Percentiles rank a stretch among this genome's conserved stretches.
phyloP scores from a whole-genome alignment of 2,329 filamentous ascomycete genomes.

The Colletotrichum sp. region DNA sequence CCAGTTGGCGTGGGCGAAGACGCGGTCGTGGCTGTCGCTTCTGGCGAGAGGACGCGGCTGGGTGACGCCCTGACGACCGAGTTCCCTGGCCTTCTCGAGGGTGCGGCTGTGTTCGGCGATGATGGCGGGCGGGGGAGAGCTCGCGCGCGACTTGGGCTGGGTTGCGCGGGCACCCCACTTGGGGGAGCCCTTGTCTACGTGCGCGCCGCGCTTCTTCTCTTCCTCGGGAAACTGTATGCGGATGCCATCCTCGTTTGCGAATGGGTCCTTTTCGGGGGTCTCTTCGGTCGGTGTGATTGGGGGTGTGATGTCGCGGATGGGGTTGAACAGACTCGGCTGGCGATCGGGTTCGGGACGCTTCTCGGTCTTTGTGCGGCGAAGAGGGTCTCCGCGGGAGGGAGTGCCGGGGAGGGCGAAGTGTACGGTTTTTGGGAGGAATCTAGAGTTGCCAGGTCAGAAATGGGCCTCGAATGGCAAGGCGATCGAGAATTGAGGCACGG shows the following conservation, averaged over 20 bases:
- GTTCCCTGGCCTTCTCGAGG: constrained; percentile 61
- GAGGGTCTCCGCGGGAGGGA: constrained; percentile 40
- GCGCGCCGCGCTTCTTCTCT: constrained; percentile 60
- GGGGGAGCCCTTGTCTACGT: constrained; percentile 76
- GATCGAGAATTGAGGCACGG: neutral
- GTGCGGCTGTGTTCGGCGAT: constrained; percentile 72
- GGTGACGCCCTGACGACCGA: constrained; percentile 61
- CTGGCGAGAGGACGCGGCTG: constrained; percentile 58
- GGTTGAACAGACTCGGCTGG: constrained; percentile 60
- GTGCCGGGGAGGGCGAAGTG: constrained; percentile 77
- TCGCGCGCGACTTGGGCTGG: constrained; percentile 79
- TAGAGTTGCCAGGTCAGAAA: constrained; percentile 40
- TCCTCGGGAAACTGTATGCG: constrained; percentile 58
- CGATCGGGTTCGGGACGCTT: constrained; percentile 30
- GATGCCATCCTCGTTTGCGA: constrained; percentile 63
- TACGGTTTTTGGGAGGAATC: constrained; percentile 91
- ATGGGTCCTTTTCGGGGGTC: constrained; percentile 49
- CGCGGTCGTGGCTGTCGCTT: constrained; percentile 69
- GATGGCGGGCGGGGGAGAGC: constrained; percentile 75
- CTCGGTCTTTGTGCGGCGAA: constrained; percentile 26
- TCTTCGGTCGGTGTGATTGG: constrained; percentile 62
- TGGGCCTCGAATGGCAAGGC: neutral
- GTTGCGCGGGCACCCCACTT: constrained; percentile 78
- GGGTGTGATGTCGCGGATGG: constrained; percentile 54
- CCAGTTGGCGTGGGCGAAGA: constrained; percentile 83